Conservation (phyloP, 768 basidiomycete genomes). For the Leccinellum rugosiceps region DNA sequence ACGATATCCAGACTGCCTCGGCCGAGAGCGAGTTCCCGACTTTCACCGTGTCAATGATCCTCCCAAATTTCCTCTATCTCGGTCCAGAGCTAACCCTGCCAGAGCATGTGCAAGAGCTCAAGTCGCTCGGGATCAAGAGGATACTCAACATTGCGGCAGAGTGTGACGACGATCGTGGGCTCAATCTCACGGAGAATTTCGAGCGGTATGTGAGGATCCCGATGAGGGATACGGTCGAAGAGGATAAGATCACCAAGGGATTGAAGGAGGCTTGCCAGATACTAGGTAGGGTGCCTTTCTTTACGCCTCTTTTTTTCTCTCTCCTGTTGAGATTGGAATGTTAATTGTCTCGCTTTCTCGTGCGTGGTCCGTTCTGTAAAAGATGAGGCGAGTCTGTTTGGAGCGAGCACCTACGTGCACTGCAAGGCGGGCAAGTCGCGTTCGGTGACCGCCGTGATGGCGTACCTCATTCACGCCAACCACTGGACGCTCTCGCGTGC, state of each 20-base stretch:
- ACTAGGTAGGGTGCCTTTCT: slow-evolving; percentile 58
- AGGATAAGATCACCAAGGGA: slow-evolving; percentile 79
- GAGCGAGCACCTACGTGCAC: slow-evolving; percentile 89
- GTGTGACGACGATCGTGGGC: slow-evolving; percentile 80
- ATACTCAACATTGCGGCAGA: slow-evolving; percentile 92
- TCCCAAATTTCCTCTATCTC: slow-evolving; percentile 87
- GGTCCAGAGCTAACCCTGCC: slow-evolving; percentile 80
- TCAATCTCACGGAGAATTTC: slow-evolving; percentile 65
- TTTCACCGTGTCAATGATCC: slow-evolving; percentile 86
- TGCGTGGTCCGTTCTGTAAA: slow-evolving; percentile 2
- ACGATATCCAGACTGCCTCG: slow-evolving; percentile 28
- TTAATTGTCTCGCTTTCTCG: not conserved
- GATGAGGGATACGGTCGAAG: slow-evolving; percentile 95
- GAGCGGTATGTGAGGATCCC: slow-evolving; percentile 85
- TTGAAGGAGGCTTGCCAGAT: slow-evolving; percentile 84
- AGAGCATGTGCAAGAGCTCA: slow-evolving; percentile 74
- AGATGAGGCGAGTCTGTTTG: slow-evolving; percentile 93
- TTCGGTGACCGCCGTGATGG: slow-evolving; percentile 95
- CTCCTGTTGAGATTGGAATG: not conserved
- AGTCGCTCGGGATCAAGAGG: slow-evolving; percentile 73
- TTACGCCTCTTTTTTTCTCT: not conserved
- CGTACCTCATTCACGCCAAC: slow-evolving; percentile 95
- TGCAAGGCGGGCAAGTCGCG: slow-evolving; percentile 96
- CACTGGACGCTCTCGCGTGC: slow-evolving; percentile 94
- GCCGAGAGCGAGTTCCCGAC: slow-evolving; percentile 50